Evolutionary conservation across 306 rosid species (phyloP).

Genomic region (Trifolium subterraneum): DNA sequence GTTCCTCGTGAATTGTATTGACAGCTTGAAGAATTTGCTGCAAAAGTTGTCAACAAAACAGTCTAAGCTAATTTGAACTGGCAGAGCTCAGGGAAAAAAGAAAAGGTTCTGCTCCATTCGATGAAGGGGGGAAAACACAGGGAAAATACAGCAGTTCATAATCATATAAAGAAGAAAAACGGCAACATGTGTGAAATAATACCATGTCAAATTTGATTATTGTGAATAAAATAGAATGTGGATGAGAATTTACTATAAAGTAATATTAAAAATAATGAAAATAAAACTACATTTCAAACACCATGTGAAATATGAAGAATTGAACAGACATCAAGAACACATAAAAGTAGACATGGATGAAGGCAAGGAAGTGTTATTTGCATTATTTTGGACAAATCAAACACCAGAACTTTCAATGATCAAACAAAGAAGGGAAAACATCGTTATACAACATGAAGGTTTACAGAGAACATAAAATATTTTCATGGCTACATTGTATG

Average conservation of each 20-base stretch:
- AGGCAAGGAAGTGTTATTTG: conserved; percentile 4
- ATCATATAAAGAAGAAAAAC: conserved; percentile 22
- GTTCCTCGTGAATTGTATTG: conserved; percentile 92
- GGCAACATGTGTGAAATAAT: background rate
- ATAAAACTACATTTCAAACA: conserved; percentile 3
- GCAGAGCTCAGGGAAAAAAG: background rate
- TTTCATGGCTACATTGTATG: conserved; percentile 17
- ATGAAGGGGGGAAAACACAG: background rate
- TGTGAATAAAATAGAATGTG: background rate
- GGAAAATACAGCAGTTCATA: conserved; percentile 14
- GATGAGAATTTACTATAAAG: background rate
- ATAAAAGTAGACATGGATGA: background rate
- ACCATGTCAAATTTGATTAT: background rate
- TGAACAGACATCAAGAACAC: conserved; percentile 25
- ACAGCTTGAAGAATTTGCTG: conserved; percentile 98
- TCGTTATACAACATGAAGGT: conserved; percentile 29
- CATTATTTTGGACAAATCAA: conserved; percentile 18
- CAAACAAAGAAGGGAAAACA: conserved; percentile 22
- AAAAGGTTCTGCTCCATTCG: conserved; percentile 9
- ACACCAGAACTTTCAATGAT: conserved; percentile 9
- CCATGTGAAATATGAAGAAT: conserved; percentile 6
- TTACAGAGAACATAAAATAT: conserved; percentile 31
- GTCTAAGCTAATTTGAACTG: conserved; percentile 28
- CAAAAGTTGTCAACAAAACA: conserved; percentile 31
- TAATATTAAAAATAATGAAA: background rate